Evolutionary conservation across 805 yeast genomes (phyloP).

Genomic region (Saccharomycopsis microspora): DNA sequence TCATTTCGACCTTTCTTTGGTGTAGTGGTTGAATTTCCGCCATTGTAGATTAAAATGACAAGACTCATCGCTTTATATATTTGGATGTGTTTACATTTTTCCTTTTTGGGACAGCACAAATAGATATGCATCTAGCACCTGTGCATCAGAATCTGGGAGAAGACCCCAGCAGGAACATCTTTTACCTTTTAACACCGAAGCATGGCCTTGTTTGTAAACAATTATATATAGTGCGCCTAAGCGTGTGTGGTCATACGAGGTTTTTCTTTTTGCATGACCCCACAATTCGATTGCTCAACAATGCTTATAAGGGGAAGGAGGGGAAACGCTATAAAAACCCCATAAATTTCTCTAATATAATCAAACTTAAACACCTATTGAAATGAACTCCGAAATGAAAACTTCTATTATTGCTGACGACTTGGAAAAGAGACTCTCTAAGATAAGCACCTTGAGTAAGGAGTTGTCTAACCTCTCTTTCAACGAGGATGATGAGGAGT

Average conservation of each 20-base stretch:
- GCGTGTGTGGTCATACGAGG: too few species aligned
- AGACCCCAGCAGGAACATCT: too few species aligned
- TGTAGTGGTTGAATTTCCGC: constrained; percentile 23
- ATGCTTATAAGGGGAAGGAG: neutral
- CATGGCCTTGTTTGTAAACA: too few species aligned
- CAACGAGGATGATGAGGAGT: constrained; percentile 3
- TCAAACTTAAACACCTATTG: neutral
- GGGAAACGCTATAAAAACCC: neutral
- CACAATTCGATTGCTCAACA: neutral
- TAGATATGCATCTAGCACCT: too few species aligned
- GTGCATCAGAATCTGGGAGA: too few species aligned
- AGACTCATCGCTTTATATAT: neutral
- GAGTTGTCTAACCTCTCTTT: constrained; percentile 13
- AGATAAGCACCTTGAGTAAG: constrained; percentile 13
- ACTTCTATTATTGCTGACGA: constrained; percentile 6
- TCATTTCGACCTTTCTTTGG: constrained; percentile 13
- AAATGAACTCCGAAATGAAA: constrained; percentile 8
- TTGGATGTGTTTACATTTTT: constrained; percentile 1
- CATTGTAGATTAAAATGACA: neutral
- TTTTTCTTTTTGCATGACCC: too few species aligned
- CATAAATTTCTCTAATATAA: neutral
- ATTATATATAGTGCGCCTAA: too few species aligned
- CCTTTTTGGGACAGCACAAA: neutral
- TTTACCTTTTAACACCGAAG: too few species aligned
- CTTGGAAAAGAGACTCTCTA: constrained; percentile 13